phyloP scores from a whole-genome alignment of 148 eudicot genomes.

The Chenopodium album region DNA sequence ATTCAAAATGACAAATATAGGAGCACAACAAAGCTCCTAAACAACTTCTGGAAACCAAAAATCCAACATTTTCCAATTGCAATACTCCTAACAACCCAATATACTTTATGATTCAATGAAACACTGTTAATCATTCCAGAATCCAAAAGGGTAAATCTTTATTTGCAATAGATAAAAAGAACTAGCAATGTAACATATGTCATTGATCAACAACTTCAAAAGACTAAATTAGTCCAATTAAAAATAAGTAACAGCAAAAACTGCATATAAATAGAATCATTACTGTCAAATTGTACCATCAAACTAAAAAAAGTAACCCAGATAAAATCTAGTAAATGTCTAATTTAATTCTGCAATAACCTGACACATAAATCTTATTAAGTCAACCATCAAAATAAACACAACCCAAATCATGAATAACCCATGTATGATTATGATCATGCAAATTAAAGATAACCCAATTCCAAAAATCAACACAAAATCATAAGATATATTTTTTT shows the following conservation, averaged over 20 bases:
- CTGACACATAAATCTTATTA: not conserved
- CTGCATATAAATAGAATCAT: not conserved
- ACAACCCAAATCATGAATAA: not conserved
- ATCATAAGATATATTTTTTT: too few relatives aligned
- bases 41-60: not conserved
- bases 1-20: not conserved
- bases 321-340: not conserved
- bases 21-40: not conserved
- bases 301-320: conserved; percentile 3
- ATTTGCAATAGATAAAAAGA: not conserved
- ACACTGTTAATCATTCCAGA: not conserved
- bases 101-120: not conserved
- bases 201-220: not conserved
- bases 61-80: not conserved
- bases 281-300: not conserved
- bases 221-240: not conserved
- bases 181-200: not conserved
- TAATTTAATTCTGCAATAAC: not conserved
- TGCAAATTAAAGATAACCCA: conserved; percentile 9
- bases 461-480: conserved; percentile 16
- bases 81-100: not conserved
- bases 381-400: not conserved
- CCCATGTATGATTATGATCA: conserved; percentile 13
- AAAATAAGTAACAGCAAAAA: not conserved
- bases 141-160: not conserved